Percentiles rank a stretch among this genome's conserved stretches.
Conservation (phyloP, 23 red algal species). For the Cyanidiococcus yangmingshanensis region DNA sequence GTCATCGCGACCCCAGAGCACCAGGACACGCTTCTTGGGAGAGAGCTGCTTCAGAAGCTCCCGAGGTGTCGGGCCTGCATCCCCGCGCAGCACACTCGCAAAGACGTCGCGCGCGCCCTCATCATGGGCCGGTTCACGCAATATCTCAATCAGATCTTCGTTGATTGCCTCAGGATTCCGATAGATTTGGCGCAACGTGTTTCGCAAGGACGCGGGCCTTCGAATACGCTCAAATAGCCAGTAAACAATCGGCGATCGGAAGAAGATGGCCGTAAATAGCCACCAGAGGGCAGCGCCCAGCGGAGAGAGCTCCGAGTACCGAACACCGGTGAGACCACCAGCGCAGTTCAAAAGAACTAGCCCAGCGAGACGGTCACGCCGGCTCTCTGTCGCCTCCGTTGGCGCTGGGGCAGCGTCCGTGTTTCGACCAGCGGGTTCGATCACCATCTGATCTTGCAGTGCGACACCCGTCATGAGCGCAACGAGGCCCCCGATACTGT, state of each 20-base stretch:
- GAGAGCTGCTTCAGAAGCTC: conserved; percentile 49
- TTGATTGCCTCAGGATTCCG: conserved; percentile 39
- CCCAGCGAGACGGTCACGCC: conserved; percentile 16
- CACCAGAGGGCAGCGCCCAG: conserved; percentile 26
- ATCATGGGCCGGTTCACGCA: conserved; percentile 61
- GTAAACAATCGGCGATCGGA: conserved; percentile 50
- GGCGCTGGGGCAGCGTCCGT: neutral
- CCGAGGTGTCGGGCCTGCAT: conserved; percentile 57
- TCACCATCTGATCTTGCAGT: conserved; percentile 13
- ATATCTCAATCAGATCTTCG: conserved; percentile 59
- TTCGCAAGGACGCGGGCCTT: conserved; percentile 43
- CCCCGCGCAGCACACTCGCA: conserved; percentile 50
- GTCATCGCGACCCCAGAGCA: conserved; percentile 87
- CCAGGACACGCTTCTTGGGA: conserved; percentile 33
- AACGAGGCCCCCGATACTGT: conserved; percentile 73
- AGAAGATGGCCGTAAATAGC: conserved; percentile 23
- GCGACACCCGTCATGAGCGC: conserved; percentile 47
- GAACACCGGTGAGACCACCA: conserved; percentile 71
- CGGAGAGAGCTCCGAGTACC: conserved; percentile 60
- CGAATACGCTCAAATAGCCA: conserved; percentile 76
- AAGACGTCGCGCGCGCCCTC: conserved; percentile 67
- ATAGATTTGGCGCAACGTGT: conserved; percentile 61
- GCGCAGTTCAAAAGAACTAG: conserved; percentile 85
- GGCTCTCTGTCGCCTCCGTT: neutral
- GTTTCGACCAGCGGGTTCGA: neutral